Evolutionary conservation across 208 protist species (phyloP).

Genomic region (Trypanosoma mega): DNA sequence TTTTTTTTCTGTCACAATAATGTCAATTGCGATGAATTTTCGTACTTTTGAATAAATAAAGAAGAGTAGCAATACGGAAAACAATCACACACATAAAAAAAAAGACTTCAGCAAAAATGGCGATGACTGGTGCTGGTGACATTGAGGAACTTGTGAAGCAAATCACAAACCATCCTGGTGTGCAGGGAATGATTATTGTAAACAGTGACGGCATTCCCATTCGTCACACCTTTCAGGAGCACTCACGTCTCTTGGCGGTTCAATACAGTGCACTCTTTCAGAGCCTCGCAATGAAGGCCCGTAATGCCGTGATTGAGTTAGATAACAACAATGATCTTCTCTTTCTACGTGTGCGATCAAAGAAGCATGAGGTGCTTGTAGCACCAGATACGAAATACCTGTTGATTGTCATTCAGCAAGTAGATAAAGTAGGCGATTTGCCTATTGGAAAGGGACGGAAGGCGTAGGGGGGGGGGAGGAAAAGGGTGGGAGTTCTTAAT

Average conservation of each 20-base stretch:
- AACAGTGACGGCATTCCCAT: constrained; percentile 95
- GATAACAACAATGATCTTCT: constrained; percentile 95
- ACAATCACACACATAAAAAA: not conserved
- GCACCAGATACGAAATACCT: constrained; percentile 93
- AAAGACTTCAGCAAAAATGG: constrained; percentile 37
- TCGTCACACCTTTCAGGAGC: constrained; percentile 91
- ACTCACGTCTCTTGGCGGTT: constrained; percentile 81
- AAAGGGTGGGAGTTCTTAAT: constrained; percentile 12
- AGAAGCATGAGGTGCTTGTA: constrained; percentile 97
- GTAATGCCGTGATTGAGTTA: constrained; percentile 90
- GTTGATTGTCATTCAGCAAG: constrained; percentile 88
- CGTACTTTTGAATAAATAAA: constrained; percentile 12
- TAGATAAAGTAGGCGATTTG: constrained; percentile 37
- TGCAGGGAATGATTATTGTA: constrained; percentile 95
- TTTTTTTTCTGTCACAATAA: not conserved
- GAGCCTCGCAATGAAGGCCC: constrained; percentile 90
- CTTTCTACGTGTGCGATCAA: constrained; percentile 92
- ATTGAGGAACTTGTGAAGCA: constrained; percentile 97
- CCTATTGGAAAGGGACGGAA: constrained; percentile 12
- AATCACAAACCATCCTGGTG: constrained; percentile 92
- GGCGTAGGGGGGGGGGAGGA: constrained; percentile 21
- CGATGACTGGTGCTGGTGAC: constrained; percentile 63
- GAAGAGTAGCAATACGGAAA: not conserved
- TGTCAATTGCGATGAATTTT: too few relatives aligned
- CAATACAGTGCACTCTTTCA: constrained; percentile 95